Evolutionary conservation across 441 rosid genomes (phyloP), one percentile per base, ranked within the genome.

Genomic region (Corymbia calophylla): DNA sequence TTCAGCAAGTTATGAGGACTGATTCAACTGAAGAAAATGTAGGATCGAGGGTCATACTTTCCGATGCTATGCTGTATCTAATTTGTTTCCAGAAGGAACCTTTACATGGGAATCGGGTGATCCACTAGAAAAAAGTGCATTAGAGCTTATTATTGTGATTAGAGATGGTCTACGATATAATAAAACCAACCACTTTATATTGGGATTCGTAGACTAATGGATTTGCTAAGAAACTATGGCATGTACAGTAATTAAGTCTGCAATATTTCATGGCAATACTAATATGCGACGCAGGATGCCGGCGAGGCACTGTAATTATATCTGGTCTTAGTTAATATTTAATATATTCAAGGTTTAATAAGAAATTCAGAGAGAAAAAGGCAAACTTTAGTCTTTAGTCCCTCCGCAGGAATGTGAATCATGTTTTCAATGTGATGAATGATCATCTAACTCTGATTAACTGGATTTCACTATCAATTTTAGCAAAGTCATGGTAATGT

Each of bases 1-100:
- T 66, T 93, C 51, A 88, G 70, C 87, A 77, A 90, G 88, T 53
- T 91, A 62, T 91, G 73, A 53, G 80, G 14, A 32, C 13, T 10
- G 48, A 70, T 35, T 32, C 48, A 70, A 19, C 48, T 35, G 81
- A 39, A 70, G 35, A 70, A 70, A 35, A 70, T 35, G 48, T 19
- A 35, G 23, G 35, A 11, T 35, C 48, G 15, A 70, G 12, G 35
- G 81, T 70, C 27, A 18, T 19, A 9, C 81, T 35, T 35, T 35
- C 81, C 48, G 48, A 19, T 35, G 15, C 48, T 10, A 35, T 70
- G 81, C 81, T 70, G 81, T 70, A 35, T 70, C 48, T 48, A 19
- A 70, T 35, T 19, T 70, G 81, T 19, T 70, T 70, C 47, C 47
- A 21, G 18, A 18, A 9, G 25, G 47, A 68, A 39, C 47, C 47